These are phyloP conservation scores for Oryza glaberrima DNA, from an alignment of 176 grass and related monocot genomes.

Conservation along the genomic window DNA sequence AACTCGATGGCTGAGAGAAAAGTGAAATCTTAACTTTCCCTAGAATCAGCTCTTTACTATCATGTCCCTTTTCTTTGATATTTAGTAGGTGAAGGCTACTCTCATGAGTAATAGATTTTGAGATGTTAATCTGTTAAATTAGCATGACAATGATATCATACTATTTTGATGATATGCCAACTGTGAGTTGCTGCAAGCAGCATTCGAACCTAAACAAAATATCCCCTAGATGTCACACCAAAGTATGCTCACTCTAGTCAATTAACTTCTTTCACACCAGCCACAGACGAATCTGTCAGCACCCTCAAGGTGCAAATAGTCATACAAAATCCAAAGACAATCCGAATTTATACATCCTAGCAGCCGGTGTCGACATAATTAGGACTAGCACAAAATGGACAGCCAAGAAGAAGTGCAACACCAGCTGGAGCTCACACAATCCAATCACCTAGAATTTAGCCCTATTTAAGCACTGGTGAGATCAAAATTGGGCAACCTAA, in stretches of 20 bases:
- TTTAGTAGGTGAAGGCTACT: background rate
- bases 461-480: background rate
- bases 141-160: background rate
- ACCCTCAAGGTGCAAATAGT: conserved; percentile 16
- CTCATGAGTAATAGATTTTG: conserved; percentile 9
- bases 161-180: conserved; percentile 18
- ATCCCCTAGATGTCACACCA: background rate
- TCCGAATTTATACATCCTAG: conserved; percentile 23
- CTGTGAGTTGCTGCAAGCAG: background rate
- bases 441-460: conserved; percentile 7
- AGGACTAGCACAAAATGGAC: conserved; percentile 27
- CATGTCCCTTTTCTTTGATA: background rate
- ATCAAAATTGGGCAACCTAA: conserved; percentile 1
- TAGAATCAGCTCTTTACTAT: conserved; percentile 11
- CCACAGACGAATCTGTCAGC: background rate
- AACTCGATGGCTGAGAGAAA: background rate
- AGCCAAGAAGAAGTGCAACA: background rate
- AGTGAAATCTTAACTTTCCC: conserved; percentile 2
- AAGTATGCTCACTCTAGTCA: background rate
- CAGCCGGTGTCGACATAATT: background rate
- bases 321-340: conserved; percentile 29
- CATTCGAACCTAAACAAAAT: conserved; percentile 7
- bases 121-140: background rate
- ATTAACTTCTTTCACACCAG: conserved; percentile 19
- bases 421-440: conserved; percentile 29